These are phyloP conservation scores for Astrothelium subdiscretum DNA, from an alignment of 495 filamentous ascomycete genomes.

Conservation along the genomic window DNA sequence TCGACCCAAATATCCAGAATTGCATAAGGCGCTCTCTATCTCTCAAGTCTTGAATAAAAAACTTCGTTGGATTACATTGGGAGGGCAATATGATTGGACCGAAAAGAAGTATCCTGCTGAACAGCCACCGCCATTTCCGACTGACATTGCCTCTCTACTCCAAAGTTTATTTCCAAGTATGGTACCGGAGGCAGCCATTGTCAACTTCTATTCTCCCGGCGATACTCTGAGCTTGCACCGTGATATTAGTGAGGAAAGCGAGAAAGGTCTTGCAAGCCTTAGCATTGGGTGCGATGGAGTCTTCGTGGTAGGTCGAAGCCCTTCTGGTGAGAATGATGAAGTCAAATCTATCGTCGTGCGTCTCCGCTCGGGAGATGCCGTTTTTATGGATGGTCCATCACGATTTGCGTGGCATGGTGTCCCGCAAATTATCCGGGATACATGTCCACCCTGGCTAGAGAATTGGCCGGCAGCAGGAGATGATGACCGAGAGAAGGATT, in stretches of 20 bases:
- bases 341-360: slow-evolving; percentile 65
- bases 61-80: slow-evolving; percentile 85
- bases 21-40: slow-evolving; percentile 60
- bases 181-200: slow-evolving; percentile 72
- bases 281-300: slow-evolving; percentile 82
- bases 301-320: slow-evolving; percentile 54
- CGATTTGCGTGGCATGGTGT: slow-evolving; percentile 78
- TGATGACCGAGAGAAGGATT: slow-evolving; percentile 26
- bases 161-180: slow-evolving; percentile 57
- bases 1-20: slow-evolving; percentile 49
- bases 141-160: slow-evolving; percentile 55
- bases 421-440: slow-evolving; percentile 63
- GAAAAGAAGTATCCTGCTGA: slow-evolving; percentile 61
- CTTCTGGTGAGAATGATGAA: slow-evolving; percentile 22
- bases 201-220: slow-evolving; percentile 80
- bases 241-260: slow-evolving; percentile 73
- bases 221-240: slow-evolving; percentile 83
- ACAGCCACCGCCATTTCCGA: slow-evolving; percentile 59
- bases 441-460: slow-evolving; percentile 61
- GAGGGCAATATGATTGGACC: slow-evolving; percentile 93
- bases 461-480: slow-evolving; percentile 55
- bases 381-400: slow-evolving; percentile 38
- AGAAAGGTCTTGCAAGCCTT: slow-evolving; percentile 65
- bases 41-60: slow-evolving; percentile 58
- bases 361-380: slow-evolving; percentile 63